phyloP scores from a whole-genome alignment of 2,329 filamentous ascomycete species.

The Ophiobolus disseminans region DNA sequence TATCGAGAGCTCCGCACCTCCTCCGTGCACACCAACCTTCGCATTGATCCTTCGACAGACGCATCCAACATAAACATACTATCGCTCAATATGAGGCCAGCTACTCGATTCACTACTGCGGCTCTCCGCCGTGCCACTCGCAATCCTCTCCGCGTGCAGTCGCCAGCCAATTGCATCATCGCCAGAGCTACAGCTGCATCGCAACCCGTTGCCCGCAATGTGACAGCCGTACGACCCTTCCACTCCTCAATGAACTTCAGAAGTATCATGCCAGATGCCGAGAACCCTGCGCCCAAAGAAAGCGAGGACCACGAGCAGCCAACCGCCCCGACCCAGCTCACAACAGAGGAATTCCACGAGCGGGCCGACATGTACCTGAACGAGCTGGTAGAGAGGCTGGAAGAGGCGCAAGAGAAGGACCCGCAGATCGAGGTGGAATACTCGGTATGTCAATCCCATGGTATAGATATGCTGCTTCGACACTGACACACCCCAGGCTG shows the following conservation, averaged over 20 bases:
- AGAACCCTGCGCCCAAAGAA: constrained; percentile 48
- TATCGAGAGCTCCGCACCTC: neutral
- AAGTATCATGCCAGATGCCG: constrained; percentile 55
- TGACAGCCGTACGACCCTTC: constrained; percentile 27
- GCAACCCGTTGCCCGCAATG: constrained; percentile 8
- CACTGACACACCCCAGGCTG: constrained; percentile 66
- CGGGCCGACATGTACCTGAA: constrained; percentile 78
- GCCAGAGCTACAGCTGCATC: constrained; percentile 21
- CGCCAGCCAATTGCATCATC: constrained; percentile 36
- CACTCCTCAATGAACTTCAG: constrained; percentile 30
- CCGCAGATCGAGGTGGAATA: constrained; percentile 89
- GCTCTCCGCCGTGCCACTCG: constrained; percentile 33
- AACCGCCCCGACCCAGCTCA: constrained; percentile 68
- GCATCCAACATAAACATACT: neutral
- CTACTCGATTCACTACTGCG: constrained; percentile 27
- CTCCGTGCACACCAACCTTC: constrained; percentile 4
- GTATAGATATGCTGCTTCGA: neutral
- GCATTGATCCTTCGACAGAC: neutral
- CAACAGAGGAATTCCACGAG: constrained; percentile 75
- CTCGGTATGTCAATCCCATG: constrained; percentile 66
- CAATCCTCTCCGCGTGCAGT: constrained; percentile 26
- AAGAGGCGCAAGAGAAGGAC: constrained; percentile 74
- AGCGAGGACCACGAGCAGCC: constrained; percentile 46
- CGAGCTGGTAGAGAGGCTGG: constrained; percentile 65
- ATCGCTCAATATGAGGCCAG: constrained; percentile 31